Conservation (phyloP, 2,329 filamentous ascomycete genomes). For the Pseudocercospora fuligena region DNA sequence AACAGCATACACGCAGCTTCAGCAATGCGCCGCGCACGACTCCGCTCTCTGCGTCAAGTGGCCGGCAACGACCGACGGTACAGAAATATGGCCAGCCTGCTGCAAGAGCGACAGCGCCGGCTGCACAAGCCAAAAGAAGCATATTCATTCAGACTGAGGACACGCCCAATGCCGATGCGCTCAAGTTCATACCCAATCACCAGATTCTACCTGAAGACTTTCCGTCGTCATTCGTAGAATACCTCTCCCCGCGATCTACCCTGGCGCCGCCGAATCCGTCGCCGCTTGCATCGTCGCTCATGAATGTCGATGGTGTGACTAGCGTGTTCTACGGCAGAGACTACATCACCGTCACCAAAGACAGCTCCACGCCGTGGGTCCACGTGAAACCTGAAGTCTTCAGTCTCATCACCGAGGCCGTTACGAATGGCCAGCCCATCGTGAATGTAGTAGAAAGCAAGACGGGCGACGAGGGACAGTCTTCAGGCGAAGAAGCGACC, state of each 20-base stretch:
- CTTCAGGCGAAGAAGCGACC: constrained; percentile 64
- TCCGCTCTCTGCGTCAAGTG: constrained; percentile 31
- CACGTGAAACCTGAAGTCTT: constrained; percentile 96
- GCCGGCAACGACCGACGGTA: constrained; percentile 33
- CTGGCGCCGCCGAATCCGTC: constrained; percentile 80
- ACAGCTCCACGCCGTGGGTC: constrained; percentile 85
- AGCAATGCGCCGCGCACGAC: constrained; percentile 28
- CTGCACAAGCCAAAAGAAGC: constrained; percentile 58
- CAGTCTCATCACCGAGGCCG: constrained; percentile 88
- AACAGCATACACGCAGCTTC: constrained; percentile 19
- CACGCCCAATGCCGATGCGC: constrained; percentile 89
- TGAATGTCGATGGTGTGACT: constrained; percentile 93
- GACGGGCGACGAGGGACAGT: constrained; percentile 53
- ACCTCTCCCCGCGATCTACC: constrained; percentile 84
- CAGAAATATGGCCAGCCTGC: constrained; percentile 27
- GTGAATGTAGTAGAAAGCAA: constrained; percentile 73
- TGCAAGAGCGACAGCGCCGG: constrained; percentile 39
- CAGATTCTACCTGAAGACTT: constrained; percentile 77
- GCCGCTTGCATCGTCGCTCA: constrained; percentile 80
- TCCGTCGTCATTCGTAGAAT: constrained; percentile 82
- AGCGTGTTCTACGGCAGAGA: constrained; percentile 92
- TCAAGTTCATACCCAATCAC: constrained; percentile 95
- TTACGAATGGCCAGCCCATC: constrained; percentile 80
- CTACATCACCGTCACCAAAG: constrained; percentile 96
- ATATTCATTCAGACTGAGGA: constrained; percentile 98